phyloP scores from a whole-genome alignment of 2,329 filamentous ascomycete genomes.

The Aspergillus cejpii region DNA sequence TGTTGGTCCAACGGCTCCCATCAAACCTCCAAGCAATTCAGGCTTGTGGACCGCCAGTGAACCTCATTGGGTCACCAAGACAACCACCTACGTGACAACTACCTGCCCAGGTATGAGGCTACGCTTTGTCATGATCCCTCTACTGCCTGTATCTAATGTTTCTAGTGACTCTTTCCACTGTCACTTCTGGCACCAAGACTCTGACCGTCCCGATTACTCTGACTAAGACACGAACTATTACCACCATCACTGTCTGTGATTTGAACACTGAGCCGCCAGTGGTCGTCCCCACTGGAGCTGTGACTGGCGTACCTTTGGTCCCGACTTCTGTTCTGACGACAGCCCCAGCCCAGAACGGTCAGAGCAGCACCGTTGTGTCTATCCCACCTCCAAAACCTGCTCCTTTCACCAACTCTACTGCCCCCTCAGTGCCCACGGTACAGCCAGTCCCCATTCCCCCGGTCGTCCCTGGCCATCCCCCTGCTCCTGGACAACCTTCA shows the following conservation, averaged over 20 bases:
- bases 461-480: conserved; percentile 6
- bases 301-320: conserved; percentile 10
- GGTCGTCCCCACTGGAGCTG: conserved; percentile 9
- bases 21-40: conserved; percentile 1
- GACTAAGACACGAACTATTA: conserved; percentile 28
- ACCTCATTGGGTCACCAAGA: conserved; percentile 24
- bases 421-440: conserved; percentile 1
- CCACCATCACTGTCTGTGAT: conserved; percentile 24
- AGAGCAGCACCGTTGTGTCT: conserved; percentile 12
- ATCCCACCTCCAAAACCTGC: conserved; percentile 11
- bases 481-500: conserved; percentile 5
- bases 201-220: conserved; percentile 27
- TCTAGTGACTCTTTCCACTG: conserved; percentile 24
- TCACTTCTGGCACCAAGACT: conserved; percentile 27
- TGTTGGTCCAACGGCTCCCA: neutral
- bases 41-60: conserved; percentile 3
- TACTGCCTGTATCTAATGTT: neutral
- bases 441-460: conserved; percentile 2
- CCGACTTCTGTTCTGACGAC: conserved; percentile 4
- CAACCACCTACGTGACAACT: conserved; percentile 31
- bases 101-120: conserved; percentile 27
- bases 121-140: neutral
- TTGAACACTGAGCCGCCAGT: conserved; percentile 13
- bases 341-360: conserved; percentile 10
- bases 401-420: conserved; percentile 5